phyloP scores from a whole-genome alignment of 805 yeast species.

The Zygosaccharomyces pseudorouxii region DNA sequence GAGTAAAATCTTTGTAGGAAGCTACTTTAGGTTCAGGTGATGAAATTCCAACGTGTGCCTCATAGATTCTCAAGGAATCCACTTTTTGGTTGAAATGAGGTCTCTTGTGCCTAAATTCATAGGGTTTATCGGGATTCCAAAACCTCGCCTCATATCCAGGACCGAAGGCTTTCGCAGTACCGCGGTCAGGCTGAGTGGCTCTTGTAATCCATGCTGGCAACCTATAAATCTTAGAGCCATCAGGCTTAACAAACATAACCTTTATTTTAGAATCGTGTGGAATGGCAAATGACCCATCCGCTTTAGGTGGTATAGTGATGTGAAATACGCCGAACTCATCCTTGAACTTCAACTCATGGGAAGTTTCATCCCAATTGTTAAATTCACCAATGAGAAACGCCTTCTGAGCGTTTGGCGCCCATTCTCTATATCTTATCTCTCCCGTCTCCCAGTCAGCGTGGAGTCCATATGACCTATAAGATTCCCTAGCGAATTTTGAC shows the following conservation, averaged over 20 bases:
- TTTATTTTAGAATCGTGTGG: slow-evolving; percentile 79
- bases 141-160: slow-evolving; percentile 76
- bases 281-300: slow-evolving; percentile 49
- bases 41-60: slow-evolving; percentile 94
- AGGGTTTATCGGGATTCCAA: slow-evolving; percentile 75
- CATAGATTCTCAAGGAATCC: slow-evolving; percentile 69
- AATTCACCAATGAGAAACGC: slow-evolving; percentile 91
- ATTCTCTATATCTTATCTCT: slow-evolving; percentile 64
- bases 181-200: slow-evolving; percentile 70
- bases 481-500: slow-evolving; percentile 58
- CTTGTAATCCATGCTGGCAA: slow-evolving; percentile 86
- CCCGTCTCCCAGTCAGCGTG: slow-evolving; percentile 52
- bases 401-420: slow-evolving; percentile 80
- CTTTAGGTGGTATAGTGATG: slow-evolving; percentile 50
- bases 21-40: slow-evolving; percentile 85
- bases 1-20: slow-evolving; percentile 77
- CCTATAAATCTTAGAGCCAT: slow-evolving; percentile 70
- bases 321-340: slow-evolving; percentile 71
- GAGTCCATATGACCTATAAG: slow-evolving; percentile 74
- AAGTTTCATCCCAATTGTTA: slow-evolving; percentile 67
- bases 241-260: slow-evolving; percentile 57
- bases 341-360: slow-evolving; percentile 47
- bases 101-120: slow-evolving; percentile 57
- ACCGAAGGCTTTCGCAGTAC: slow-evolving; percentile 38
- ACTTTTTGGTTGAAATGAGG: slow-evolving; percentile 48